Conservation (phyloP, 345 rosid genomes). For the Euphorbia peplus region DNA sequence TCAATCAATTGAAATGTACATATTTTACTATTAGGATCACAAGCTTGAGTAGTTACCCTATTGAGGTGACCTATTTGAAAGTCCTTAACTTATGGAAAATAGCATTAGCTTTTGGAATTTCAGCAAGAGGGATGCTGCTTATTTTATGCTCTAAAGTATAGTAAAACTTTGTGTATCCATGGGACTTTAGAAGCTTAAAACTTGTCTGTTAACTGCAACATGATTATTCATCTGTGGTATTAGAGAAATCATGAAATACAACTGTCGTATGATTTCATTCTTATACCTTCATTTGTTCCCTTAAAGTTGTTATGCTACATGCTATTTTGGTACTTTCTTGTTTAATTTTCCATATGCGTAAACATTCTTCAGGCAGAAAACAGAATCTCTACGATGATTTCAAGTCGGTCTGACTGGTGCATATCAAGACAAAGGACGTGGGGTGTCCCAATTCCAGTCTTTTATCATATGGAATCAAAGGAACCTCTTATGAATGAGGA, state of each 20-base stretch:
- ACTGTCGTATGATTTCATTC: not conserved
- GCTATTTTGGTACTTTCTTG: not conserved
- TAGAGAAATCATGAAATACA: not conserved
- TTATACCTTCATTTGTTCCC: not conserved
- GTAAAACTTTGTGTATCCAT: not conserved
- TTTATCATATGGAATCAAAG: constrained; percentile 69
- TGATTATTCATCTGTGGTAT: not conserved
- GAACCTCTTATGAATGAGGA: constrained; percentile 91
- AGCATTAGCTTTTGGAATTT: not conserved
- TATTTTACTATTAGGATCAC: not conserved
- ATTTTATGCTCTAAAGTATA: too few species aligned
- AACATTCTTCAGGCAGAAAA: constrained; percentile 59
- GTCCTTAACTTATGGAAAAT: not conserved
- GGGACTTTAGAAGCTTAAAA: not conserved
- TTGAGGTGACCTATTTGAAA: not conserved
- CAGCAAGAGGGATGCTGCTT: too few species aligned
- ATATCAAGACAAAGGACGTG: constrained; percentile 95
- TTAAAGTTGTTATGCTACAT: not conserved
- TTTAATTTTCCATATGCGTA: constrained; percentile 17
- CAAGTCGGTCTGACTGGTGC: constrained; percentile 95
- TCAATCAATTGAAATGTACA: not conserved
- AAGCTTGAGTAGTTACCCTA: too few species aligned
- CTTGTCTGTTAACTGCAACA: not conserved
- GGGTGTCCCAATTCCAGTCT: constrained; percentile 97
- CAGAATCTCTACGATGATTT: constrained; percentile 88